Evolutionary conservation across 495 filamentous ascomycete species (phyloP).

Genomic region (Aspergillus haitiensis): DNA sequence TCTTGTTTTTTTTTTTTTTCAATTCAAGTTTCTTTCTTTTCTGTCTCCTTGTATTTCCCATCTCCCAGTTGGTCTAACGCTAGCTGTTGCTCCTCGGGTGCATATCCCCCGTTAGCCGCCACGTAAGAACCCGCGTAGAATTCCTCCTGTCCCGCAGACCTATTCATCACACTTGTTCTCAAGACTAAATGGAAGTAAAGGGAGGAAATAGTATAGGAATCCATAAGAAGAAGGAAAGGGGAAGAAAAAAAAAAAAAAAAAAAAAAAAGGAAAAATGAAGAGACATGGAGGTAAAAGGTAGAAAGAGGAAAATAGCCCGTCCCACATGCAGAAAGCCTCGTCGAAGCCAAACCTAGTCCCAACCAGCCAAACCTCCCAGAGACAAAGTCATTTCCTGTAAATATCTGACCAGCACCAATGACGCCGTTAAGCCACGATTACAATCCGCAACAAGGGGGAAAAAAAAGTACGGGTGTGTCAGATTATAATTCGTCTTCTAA

Average conservation of each 20-base stretch:
- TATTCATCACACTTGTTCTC: conserved; percentile 26
- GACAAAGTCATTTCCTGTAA: neutral
- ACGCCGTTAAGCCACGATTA: conserved; percentile 5
- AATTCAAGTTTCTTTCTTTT: neutral
- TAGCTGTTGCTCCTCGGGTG: conserved; percentile 20
- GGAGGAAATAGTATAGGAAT: conserved; percentile 6
- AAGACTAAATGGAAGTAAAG: conserved; percentile 16
- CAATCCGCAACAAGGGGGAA: neutral
- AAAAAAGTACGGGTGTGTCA: conserved; percentile 12
- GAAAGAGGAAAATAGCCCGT: conserved; percentile 8
- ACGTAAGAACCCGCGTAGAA: conserved; percentile 31
- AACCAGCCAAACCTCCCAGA: neutral
- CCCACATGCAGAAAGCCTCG: conserved; percentile 11
- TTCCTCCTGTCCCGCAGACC: conserved; percentile 34
- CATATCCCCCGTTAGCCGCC: conserved; percentile 23
- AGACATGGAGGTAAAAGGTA: neutral
- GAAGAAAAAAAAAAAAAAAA: conserved; percentile 7
- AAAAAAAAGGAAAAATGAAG: conserved; percentile 3
- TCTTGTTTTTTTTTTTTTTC: conserved; percentile 3
- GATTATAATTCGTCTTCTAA: conserved; percentile 83
- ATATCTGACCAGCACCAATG: conserved; percentile 5
- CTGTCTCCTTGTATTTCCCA: neutral
- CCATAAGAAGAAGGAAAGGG: conserved; percentile 17
- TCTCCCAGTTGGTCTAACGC: conserved; percentile 15
- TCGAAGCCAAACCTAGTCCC: conserved; percentile 2